A percentile compares a stretch with the other conserved stretches of the same genome.
Conservation (phyloP, 2,329 filamentous ascomycete species). For the Aureobasidium lini region DNA sequence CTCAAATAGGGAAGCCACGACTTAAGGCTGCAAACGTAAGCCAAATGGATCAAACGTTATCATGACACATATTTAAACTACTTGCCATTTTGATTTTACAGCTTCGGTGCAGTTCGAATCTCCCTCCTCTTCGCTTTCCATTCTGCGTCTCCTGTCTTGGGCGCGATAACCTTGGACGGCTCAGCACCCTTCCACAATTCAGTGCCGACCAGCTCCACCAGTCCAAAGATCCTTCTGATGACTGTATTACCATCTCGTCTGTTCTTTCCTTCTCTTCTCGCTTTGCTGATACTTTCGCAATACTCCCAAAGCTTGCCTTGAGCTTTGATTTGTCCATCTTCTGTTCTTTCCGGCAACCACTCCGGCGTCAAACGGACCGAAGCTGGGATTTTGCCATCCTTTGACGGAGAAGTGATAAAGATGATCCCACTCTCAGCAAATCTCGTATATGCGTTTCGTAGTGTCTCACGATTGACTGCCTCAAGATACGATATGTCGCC, state of each 20-base stretch:
- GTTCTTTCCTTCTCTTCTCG: slow-evolving; percentile 88
- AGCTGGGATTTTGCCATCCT: slow-evolving; percentile 54
- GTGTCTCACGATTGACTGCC: slow-evolving; percentile 94
- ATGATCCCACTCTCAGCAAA: slow-evolving; percentile 91
- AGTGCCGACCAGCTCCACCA: slow-evolving; percentile 67
- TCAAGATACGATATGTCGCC: slow-evolving; percentile 96
- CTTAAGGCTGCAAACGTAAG: background rate
- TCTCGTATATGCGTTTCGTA: slow-evolving; percentile 84
- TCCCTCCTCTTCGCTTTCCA: slow-evolving; percentile 10
- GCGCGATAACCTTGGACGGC: background rate
- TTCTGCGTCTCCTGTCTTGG: background rate
- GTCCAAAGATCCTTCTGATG: slow-evolving; percentile 66
- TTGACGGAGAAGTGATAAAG: slow-evolving; percentile 56
- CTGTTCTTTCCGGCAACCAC: slow-evolving; percentile 56
- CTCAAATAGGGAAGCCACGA: background rate
- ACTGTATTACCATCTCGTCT: slow-evolving; percentile 88
- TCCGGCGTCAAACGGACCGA: slow-evolving; percentile 56
- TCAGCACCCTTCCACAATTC: slow-evolving; percentile 50
- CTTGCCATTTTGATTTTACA: background rate
- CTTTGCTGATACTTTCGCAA: slow-evolving; percentile 76
- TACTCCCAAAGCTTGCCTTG: slow-evolving; percentile 84
- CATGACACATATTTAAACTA: background rate
- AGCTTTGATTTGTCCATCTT: slow-evolving; percentile 54
- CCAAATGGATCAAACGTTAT: background rate
- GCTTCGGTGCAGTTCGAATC: background rate